Conservation (phyloP, 2,329 filamentous ascomycete genomes). For the Botrytis galanthina region DNA sequence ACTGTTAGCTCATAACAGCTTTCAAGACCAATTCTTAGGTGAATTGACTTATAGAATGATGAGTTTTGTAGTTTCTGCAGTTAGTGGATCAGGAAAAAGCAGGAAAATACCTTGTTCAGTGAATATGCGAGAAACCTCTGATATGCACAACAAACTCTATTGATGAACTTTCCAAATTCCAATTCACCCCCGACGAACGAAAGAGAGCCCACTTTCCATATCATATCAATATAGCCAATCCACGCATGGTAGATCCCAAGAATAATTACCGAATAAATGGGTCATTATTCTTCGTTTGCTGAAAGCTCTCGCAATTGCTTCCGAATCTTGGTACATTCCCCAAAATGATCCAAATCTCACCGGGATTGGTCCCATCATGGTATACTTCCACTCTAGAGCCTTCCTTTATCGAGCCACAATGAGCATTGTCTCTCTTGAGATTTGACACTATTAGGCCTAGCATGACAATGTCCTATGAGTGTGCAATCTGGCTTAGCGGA, state of each 20-base stretch:
- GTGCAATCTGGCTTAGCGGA: slow-evolving; percentile 4
- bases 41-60: neutral
- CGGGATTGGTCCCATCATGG: slow-evolving; percentile 11
- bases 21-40: neutral
- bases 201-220: slow-evolving; percentile 14
- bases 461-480: slow-evolving; percentile 1
- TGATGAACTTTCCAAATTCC: slow-evolving; percentile 3
- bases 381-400: slow-evolving; percentile 1
- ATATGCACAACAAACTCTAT: slow-evolving; percentile 15
- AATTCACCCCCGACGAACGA: slow-evolving; percentile 1
- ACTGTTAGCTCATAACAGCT: slow-evolving; percentile 7
- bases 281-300: slow-evolving; percentile 1
- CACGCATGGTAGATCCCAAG: slow-evolving; percentile 15
- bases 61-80: neutral
- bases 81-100: neutral
- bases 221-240: slow-evolving; percentile 15
- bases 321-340: slow-evolving; percentile 1
- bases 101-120: slow-evolving; percentile 18
- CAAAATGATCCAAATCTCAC: slow-evolving; percentile 12
- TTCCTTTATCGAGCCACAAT: slow-evolving; percentile 7
- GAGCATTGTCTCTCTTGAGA: slow-evolving; percentile 13
- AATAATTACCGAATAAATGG: slow-evolving; percentile 21
- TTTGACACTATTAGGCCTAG: slow-evolving; percentile 8
- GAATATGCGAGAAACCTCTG: slow-evolving; percentile 4
- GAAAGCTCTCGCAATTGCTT: slow-evolving; percentile 1